These are phyloP conservation scores for Calonectria hongkongensis DNA, from an alignment of 2,329 filamentous ascomycete species.

Conservation along the genomic window DNA sequence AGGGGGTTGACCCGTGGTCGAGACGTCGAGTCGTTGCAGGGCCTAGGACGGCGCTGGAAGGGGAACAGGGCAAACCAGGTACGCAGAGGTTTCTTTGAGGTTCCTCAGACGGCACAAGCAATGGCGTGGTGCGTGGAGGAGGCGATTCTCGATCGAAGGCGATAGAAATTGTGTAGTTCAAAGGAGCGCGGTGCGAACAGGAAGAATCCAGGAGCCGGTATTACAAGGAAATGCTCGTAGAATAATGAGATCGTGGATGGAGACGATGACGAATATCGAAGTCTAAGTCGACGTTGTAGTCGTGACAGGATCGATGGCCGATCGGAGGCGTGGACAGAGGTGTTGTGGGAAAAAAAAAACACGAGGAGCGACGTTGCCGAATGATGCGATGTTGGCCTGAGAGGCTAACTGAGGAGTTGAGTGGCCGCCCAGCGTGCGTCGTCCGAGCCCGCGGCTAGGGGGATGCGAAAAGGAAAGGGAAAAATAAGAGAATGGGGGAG, in stretches of 20 bases:
- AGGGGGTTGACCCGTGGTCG: conserved; percentile 34
- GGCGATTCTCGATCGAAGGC: conserved; percentile 48
- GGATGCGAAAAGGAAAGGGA: conserved; percentile 50
- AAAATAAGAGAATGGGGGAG: conserved; percentile 47
- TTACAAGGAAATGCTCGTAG: conserved; percentile 59
- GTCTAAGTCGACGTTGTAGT: conserved; percentile 34
- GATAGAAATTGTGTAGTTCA: conserved; percentile 48
- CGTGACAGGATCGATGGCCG: conserved; percentile 49
- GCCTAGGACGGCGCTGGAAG: conserved; percentile 28
- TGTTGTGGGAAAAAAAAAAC: conserved; percentile 37
- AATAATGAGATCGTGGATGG: conserved; percentile 48
- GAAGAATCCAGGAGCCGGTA: conserved; percentile 58
- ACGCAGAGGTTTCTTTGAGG: conserved; percentile 29
- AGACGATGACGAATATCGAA: conserved; percentile 33
- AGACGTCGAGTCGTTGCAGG: conserved; percentile 33
- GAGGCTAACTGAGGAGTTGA: conserved; percentile 50
- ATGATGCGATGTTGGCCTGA: conserved; percentile 50
- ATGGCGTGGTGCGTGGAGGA: conserved; percentile 45
- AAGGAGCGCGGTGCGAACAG: conserved; percentile 55
- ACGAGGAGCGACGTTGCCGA: conserved; percentile 37
- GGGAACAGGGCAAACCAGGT: conserved; percentile 20
- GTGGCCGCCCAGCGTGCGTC: conserved; percentile 55
- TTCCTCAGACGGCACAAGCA: conserved; percentile 14
- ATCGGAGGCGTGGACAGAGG: conserved; percentile 38
- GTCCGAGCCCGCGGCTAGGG: conserved; percentile 54